Percentiles rank a stretch among this genome's conserved stretches.
These are phyloP conservation scores for Aspergillus alliaceus DNA, from an alignment of 2,329 filamentous ascomycete genomes.

Conservation along the genomic window DNA sequence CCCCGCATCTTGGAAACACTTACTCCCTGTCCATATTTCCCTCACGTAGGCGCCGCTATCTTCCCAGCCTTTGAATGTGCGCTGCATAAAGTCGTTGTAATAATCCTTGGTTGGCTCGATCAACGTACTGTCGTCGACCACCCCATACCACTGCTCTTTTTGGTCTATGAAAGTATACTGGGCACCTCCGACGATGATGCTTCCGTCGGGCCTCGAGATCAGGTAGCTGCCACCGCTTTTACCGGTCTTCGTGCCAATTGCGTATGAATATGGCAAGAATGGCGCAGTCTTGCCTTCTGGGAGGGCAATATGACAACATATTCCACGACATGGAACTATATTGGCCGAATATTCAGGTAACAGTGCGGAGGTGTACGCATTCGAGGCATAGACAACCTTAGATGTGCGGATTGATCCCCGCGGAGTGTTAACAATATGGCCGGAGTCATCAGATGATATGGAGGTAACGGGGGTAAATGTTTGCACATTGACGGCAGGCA, in stretches of 20 bases:
- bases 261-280: constrained; percentile 54
- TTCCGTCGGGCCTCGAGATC: constrained; percentile 56
- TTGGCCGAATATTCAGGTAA: constrained; percentile 69
- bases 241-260: constrained; percentile 56
- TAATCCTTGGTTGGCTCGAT: constrained; percentile 47
- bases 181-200: constrained; percentile 64
- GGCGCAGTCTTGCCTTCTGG: constrained; percentile 28
- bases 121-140: constrained; percentile 51
- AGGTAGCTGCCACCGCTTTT: constrained; percentile 56
- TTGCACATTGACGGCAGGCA: constrained; percentile 53
- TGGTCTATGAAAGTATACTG: constrained; percentile 44
- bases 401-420: constrained; percentile 65
- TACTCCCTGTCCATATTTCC: constrained; percentile 39
- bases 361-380: constrained; percentile 78
- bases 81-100: constrained; percentile 41
- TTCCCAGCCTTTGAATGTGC: constrained; percentile 39
- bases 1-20: constrained; percentile 2
- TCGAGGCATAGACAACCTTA: constrained; percentile 76
- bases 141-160: constrained; percentile 45
- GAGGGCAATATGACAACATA: constrained; percentile 37
- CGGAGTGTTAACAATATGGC: constrained; percentile 53
- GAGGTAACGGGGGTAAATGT: constrained; percentile 50
- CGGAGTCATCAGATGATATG: constrained; percentile 43
- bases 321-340: constrained; percentile 75
- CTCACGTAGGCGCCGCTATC: constrained; percentile 32